Evolutionary conservation across 495 filamentous ascomycete genomes (phyloP), one percentile per base, ranked within the genome.

Genomic region (Podospora pseudocomata): DNA sequence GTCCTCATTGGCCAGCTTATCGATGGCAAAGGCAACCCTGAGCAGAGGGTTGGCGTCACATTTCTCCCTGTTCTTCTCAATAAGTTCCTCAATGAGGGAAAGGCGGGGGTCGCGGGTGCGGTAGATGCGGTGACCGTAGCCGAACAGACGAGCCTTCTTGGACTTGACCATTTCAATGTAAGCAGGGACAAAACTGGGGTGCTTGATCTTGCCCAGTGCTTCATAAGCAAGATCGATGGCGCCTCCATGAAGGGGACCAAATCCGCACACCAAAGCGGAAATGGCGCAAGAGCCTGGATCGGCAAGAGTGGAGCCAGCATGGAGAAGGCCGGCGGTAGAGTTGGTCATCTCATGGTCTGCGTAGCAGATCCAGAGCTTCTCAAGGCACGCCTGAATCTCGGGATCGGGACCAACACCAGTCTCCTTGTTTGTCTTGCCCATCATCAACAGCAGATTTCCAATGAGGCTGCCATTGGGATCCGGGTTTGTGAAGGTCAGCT

Each of bases 61-160:
- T 19, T 78, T 73, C 11, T 76, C 70, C 56, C 83, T 73, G 2
- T 81, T 72, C 66, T 80, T 79, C 16, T 82, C 73, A 3, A 86
- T 71, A 5, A 87, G 78, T 5, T 75, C 71, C 59, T 78, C 77
- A 62, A 86, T 86, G 5, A 79, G 78, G 2, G 71, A 78, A 20
- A 80, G 78, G 5, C 86, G 76, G 15, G 84, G 85, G 59, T 88
- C 86, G 5, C 80, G 74, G 3, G 80, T 81, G 60, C 83, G 82
- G 67, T 86, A 87, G 0, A 84, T 78, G 18, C 85, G 81, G 73
- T 88, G 85, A 2, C 86, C 86, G 64, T 85, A 87, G 6, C 85
- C 86, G 64, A 85, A 85, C 5, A 87, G 75, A 34, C 83, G 84
- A 20, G 77, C 72, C 65, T 82, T 80, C 19, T 83, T 80, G 18